These are phyloP conservation scores for Apophysomyces sp. DNA, from an alignment of 371 early-diverging fungal genomes.

Conservation along the genomic window DNA sequence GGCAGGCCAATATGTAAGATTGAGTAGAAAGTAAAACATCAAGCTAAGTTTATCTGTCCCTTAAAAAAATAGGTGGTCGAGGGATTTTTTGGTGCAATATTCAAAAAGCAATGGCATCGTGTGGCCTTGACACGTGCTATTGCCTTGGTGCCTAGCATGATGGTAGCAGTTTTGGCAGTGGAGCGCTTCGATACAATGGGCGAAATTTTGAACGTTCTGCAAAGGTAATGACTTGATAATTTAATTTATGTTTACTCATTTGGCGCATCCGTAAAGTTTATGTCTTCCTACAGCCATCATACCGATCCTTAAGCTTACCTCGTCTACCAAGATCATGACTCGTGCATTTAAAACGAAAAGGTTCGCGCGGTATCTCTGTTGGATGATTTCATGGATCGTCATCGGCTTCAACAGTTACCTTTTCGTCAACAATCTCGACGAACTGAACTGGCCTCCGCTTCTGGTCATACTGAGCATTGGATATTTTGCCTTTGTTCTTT, in stretches of 20 bases:
- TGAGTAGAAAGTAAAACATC: background rate
- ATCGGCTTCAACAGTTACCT: constrained; percentile 56
- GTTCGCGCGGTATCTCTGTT: constrained; percentile 25
- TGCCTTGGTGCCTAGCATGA: constrained; percentile 69
- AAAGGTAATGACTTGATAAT: constrained; percentile 38
- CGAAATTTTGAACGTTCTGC: constrained; percentile 70
- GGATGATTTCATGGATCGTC: constrained; percentile 46
- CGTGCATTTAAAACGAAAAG: constrained; percentile 39
- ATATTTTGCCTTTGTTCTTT: constrained; percentile 17
- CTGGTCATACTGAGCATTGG: constrained; percentile 5
- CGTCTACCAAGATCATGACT: constrained; percentile 50
- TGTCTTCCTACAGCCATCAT: constrained; percentile 74
- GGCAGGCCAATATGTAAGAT: constrained; percentile 64
- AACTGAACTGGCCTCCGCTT: constrained; percentile 8
- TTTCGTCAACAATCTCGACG: constrained; percentile 39
- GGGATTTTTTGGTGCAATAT: constrained; percentile 62
- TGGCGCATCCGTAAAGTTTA: constrained; percentile 28
- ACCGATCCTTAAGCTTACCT: constrained; percentile 67
- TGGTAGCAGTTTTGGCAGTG: constrained; percentile 62
- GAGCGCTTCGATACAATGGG: constrained; percentile 67
- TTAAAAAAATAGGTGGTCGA: constrained; percentile 39
- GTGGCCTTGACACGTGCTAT: constrained; percentile 64
- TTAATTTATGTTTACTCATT: background rate
- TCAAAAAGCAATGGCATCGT: constrained; percentile 71
- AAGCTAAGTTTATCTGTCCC: background rate